Evolutionary conservation across 352 stramenopile genomes (phyloP).

Genomic region (Lagenidium giganteum): DNA sequence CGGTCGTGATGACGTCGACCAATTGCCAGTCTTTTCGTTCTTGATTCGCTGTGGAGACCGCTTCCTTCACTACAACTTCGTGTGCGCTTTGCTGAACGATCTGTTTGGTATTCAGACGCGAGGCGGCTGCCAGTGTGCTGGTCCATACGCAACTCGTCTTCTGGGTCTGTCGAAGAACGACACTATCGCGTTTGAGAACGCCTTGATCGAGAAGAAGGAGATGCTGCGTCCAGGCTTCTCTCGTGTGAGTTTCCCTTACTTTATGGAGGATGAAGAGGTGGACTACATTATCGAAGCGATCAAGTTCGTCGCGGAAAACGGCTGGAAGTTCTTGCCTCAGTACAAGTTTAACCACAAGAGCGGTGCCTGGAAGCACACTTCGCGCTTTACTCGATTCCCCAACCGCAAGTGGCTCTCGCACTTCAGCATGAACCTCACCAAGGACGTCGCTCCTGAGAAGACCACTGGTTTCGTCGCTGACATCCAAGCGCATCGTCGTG

Average conservation of each 20-base stretch:
- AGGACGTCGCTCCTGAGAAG: constrained; percentile 48
- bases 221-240: constrained; percentile 90
- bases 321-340: constrained; percentile 82
- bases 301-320: constrained; percentile 83
- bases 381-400: constrained; percentile 2
- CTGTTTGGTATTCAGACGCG: constrained; percentile 93
- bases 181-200: constrained; percentile 57
- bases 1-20: constrained; percentile 26
- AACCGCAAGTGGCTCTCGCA: constrained; percentile 7
- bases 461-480: constrained; percentile 33
- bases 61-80: constrained; percentile 96
- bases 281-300: constrained; percentile 89
- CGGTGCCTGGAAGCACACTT: constrained; percentile 81
- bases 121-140: constrained; percentile 35
- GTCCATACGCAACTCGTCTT: constrained; percentile 87
- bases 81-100: constrained; percentile 93
- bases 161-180: constrained; percentile 70
- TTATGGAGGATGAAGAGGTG: constrained; percentile 57
- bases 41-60: constrained; percentile 61
- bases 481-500: constrained; percentile 20
- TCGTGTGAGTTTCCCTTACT: constrained; percentile 81
- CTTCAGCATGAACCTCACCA: not conserved
- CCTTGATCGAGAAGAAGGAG: constrained; percentile 81
- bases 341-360: constrained; percentile 92
- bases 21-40: constrained; percentile 90